phyloP scores from a whole-genome alignment of 129 eudicot genomes.

The Mikania micrantha region DNA sequence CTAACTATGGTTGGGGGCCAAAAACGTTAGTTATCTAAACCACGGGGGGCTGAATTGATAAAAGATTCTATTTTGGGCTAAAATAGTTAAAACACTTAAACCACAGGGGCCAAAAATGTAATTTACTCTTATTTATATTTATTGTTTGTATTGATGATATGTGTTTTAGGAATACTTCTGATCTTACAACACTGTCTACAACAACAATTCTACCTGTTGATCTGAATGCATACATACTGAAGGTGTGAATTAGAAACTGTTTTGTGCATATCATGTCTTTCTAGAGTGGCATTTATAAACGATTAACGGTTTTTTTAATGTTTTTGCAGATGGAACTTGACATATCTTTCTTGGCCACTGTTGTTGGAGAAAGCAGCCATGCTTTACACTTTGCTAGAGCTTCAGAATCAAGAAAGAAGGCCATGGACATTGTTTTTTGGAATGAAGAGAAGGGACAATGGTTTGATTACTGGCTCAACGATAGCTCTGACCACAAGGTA shows the following conservation, averaged over 20 bases:
- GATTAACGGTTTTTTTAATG: neutral
- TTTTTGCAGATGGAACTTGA: conserved; percentile 82
- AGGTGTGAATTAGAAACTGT: conserved; percentile 35
- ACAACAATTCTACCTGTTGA: conserved; percentile 86
- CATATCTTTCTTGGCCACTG: conserved; percentile 66
- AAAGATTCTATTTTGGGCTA: no score
- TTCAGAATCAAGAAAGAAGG: conserved; percentile 51
- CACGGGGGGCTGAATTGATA: no score
- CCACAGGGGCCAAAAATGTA: no score
- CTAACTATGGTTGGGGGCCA: no score
- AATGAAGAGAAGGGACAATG: conserved; percentile 71
- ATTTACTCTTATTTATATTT: neutral
- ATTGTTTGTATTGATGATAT: neutral
- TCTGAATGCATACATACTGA: conserved; percentile 66
- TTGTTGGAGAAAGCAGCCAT: conserved; percentile 37
- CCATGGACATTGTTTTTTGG: conserved; percentile 78
- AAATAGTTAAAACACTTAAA: no score
- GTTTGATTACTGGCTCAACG: conserved; percentile 81
- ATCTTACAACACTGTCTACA: conserved; percentile 67
- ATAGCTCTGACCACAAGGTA: conserved; percentile 43
- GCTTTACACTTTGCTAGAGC: conserved; percentile 43
- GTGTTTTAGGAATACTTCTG: conserved; percentile 58
- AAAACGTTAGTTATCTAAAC: no score
- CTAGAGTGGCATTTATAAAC: neutral
- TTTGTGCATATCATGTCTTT: neutral